phyloP scores from a whole-genome alignment of 495 filamentous ascomycete species.

The Bacidia rubella region DNA sequence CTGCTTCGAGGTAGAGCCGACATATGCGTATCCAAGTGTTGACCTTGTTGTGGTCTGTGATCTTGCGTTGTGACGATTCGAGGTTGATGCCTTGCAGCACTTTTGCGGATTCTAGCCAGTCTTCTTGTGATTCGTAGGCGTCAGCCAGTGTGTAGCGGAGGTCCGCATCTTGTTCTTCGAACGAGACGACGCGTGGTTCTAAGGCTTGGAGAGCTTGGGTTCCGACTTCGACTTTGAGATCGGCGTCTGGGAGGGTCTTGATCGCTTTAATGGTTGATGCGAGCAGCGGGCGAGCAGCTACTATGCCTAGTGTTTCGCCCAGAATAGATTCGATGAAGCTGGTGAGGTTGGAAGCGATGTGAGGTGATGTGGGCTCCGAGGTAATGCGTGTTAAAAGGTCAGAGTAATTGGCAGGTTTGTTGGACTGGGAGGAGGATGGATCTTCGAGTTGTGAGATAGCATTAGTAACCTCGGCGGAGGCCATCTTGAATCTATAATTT shows the following conservation, averaged over 20 bases:
- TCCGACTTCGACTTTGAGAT: conserved; percentile 57
- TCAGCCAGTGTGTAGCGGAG: conserved; percentile 72
- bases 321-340: conserved; percentile 58
- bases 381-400: conserved; percentile 52
- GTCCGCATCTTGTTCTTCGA: conserved; percentile 70
- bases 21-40: conserved; percentile 86
- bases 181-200: conserved; percentile 51
- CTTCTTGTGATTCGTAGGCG: conserved; percentile 69
- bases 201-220: conserved; percentile 53
- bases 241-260: conserved; percentile 36
- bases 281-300: conserved; percentile 59
- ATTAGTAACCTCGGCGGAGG: conserved; percentile 42
- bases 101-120: conserved; percentile 64
- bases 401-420: conserved; percentile 51
- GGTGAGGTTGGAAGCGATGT: conserved; percentile 49
- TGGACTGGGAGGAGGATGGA: conserved; percentile 32
- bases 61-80: conserved; percentile 71
- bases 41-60: conserved; percentile 65
- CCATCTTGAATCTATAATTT: conserved; percentile 29
- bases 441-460: conserved; percentile 43
- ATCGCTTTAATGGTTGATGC: conserved; percentile 49
- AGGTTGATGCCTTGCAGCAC: conserved; percentile 72
- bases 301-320: conserved; percentile 55
- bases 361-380: conserved; percentile 36
- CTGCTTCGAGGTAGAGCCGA: conserved; percentile 85